Evolutionary conservation across 2,329 filamentous ascomycete species (phyloP), one percentile per base, ranked within the genome.

Genomic region (Neodidymelliopsis sp.): DNA sequence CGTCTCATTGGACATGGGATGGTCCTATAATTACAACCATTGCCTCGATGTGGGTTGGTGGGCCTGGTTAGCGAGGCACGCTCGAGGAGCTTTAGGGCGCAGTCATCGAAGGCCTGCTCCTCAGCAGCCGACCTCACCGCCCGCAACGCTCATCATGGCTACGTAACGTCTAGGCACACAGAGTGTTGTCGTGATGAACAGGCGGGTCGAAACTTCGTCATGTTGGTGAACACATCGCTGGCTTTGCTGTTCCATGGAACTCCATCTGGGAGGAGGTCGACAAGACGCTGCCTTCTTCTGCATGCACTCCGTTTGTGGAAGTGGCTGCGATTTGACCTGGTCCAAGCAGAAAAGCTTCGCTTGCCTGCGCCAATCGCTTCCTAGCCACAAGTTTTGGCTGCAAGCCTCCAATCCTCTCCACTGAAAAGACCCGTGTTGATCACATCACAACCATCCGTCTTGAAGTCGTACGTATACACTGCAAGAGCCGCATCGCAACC

Each of bases 11-110:
- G 60, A 42, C 38, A 34, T 28, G 39, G 10, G 33, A 30, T 5
- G 25, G 9, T 49, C 50, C 58, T 61, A 60, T 50, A 44, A 42
- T 49, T 44, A 38, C 23, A 44, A 63, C 58, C 62, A 65, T 63
- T 63, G 46, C 55, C 62, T 47, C 39, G n/a, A 60, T 42, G 10
- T 4, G 23, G 48, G 33, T 31, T 45, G 31, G 59, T 18, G 8
- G 35, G 49, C 8, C 49, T 40, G 25, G 15, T 53, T 56, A 58
- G 57, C 59, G 60, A 63, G 27, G 30, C 24, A 31, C 23, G 19
- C 18, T 52, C 47, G 41, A 53, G 58, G 48, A 47, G 53, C 56
- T 51, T 36, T 27, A 34, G 30, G 54, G 54, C 56, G 59, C 59
- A 59, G 59, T 57, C 49, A 42, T 37, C 16, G 48, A 43, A 49